Conservation (phyloP, 352 stramenopile genomes). For the Phytophthora ohioensis region DNA sequence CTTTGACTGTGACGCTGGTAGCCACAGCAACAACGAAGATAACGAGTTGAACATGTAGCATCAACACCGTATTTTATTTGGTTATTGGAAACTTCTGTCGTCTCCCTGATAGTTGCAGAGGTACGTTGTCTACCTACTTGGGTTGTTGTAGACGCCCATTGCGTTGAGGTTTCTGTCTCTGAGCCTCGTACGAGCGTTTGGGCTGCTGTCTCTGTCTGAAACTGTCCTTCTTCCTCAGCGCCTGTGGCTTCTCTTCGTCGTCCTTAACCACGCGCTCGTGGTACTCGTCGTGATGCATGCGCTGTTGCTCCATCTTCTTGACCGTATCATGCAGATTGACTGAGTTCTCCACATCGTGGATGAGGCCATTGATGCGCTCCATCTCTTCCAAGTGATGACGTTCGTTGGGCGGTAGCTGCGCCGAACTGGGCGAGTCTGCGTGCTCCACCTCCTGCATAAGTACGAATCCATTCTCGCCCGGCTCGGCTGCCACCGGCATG, state of each 20-base stretch:
- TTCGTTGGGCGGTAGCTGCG: slow-evolving; percentile 57
- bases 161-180: slow-evolving; percentile 15
- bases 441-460: slow-evolving; percentile 77
- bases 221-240: slow-evolving; percentile 54
- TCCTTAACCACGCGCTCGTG: slow-evolving; percentile 61
- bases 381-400: slow-evolving; percentile 69
- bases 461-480: slow-evolving; percentile 68
- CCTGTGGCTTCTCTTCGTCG: slow-evolving; percentile 54
- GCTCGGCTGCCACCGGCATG: slow-evolving; percentile 68
- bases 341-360: slow-evolving; percentile 77
- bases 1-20: slow-evolving; percentile 10
- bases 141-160: slow-evolving; percentile 19
- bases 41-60: no score
- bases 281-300: slow-evolving; percentile 67
- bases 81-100: no score
- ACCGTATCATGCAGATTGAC: slow-evolving; percentile 68
- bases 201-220: slow-evolving; percentile 47
- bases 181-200: slow-evolving; percentile 31
- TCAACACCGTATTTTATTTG: no score
- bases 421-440: slow-evolving; percentile 50
- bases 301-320: slow-evolving; percentile 66
- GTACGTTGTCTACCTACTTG: background rate
- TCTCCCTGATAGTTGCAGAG: no score
- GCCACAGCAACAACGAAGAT: background rate
- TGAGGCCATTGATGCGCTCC: slow-evolving; percentile 76